Conservation (phyloP, 2,329 filamentous ascomycete species). For the Ophiosphaerella korrae region DNA sequence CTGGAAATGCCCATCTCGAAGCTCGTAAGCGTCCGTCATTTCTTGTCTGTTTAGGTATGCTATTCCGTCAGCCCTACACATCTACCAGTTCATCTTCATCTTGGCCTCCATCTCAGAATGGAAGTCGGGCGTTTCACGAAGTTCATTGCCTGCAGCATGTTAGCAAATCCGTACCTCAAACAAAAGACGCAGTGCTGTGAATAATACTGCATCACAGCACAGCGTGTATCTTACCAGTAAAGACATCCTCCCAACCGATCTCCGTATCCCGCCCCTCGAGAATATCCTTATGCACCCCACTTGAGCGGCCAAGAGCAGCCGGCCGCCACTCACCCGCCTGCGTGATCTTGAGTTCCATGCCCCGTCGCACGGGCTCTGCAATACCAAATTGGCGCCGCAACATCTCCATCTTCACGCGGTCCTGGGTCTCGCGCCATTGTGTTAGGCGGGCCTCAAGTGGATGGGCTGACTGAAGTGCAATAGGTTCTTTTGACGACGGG, state of each 20-base stretch:
- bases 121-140: conserved; percentile 71
- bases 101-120: conserved; percentile 95
- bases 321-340: conserved; percentile 81
- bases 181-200: background rate
- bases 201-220: background rate
- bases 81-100: conserved; percentile 73
- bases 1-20: background rate
- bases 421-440: conserved; percentile 89
- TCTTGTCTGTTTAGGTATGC: background rate
- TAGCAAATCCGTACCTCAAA: conserved; percentile 10
- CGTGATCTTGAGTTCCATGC: conserved; percentile 94
- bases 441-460: conserved; percentile 89
- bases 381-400: conserved; percentile 88
- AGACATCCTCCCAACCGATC: conserved; percentile 93
- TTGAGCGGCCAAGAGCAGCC: conserved; percentile 66
- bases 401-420: conserved; percentile 83
- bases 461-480: conserved; percentile 70
- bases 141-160: conserved; percentile 64
- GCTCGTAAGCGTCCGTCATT: background rate
- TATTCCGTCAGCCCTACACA: background rate
- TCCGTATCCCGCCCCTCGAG: conserved; percentile 77
- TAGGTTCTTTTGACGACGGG: conserved; percentile 32
- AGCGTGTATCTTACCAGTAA: conserved; percentile 61
- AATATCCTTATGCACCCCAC: conserved; percentile 86
- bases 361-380: conserved; percentile 86